Evolutionary conservation across 768 basidiomycete species (phyloP), one percentile per base, ranked within the genome.

Genomic region (Leccinum fibrillosum): DNA sequence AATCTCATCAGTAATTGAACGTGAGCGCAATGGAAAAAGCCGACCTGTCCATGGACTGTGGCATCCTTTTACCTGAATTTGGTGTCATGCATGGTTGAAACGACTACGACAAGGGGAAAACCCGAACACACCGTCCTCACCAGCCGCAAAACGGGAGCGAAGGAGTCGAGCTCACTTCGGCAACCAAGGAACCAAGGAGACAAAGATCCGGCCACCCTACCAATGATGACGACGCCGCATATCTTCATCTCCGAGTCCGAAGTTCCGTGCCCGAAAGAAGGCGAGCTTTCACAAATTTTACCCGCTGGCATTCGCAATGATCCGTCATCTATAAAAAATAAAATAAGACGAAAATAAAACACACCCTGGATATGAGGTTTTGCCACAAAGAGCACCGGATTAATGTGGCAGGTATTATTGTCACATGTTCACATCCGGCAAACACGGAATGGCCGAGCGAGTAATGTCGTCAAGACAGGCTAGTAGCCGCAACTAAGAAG

Each of bases 211-310:
- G 15, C 35, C 35, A 37, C 15, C 35, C 15, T 17, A 15, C 35
- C 35, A 15, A 37, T 37, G 35, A 37, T 5, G 12, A 13, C 4
- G 12, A 4, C 13, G 13, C 34, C 11, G 32, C 32, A 32, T 32
- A 32, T 11, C 34, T 32, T 19, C 54, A 49, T 55, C 28, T 50
- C 28, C 52, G 11, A 35, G 21, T 32, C 34, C 53, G 39, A 56
- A n/a, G 48, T 57, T 57, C 54, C 60, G 47, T n/a, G 53, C 49
- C 54, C 63, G 34, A 44, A 55, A 17, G 59, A 17, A 39, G 30
- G 26, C 10, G 21, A 45, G 37, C 21, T 60, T 59, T 44, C n/a
- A 11, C n/a, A 15, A 15, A 6, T 15, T 35, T 37, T 32, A 54
- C 54, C 58, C 35, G 37, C 37, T n/a, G 42, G 42, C 52, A 39